A percentile compares a stretch with the other conserved stretches of the same genome.
phyloP scores from a whole-genome alignment of 2,329 filamentous ascomycete species.

The Aspergillus latus region DNA sequence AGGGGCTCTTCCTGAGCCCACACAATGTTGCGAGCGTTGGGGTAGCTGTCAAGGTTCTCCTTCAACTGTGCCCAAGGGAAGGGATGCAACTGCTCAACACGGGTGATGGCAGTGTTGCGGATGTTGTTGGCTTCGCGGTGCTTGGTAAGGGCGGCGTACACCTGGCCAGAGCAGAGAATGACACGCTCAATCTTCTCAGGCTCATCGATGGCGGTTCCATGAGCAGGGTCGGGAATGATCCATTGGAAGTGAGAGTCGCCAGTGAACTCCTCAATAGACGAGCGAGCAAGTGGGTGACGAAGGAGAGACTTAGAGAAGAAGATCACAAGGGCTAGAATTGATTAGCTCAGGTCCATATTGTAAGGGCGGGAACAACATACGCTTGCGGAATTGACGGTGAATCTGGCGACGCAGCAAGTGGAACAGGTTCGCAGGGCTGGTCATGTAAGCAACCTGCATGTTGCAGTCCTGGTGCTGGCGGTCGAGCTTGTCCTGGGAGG shows the following conservation, averaged over 20 bases:
- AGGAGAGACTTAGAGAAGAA: conserved; percentile 99
- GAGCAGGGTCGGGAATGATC: conserved; percentile 90
- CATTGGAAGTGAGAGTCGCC: conserved; percentile 92
- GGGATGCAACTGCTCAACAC: conserved; percentile 95
- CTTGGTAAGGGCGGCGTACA: conserved; percentile 87
- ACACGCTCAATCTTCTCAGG: conserved; percentile 90
- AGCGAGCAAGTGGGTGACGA: conserved; percentile 89
- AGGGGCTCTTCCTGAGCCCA: conserved; percentile 98
- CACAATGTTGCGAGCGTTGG: conserved; percentile 95
- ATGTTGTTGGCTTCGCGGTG: conserved; percentile 83
- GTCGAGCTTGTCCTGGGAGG: conserved; percentile 80
- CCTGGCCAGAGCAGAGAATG: conserved; percentile 91
- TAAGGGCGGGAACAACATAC: conserved; percentile 55
- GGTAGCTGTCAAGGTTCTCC: conserved; percentile 95
- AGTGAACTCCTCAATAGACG: conserved; percentile 84
- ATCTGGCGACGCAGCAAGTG: conserved; percentile 95
- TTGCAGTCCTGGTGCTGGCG: conserved; percentile 99
- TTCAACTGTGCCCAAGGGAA: conserved; percentile 98
- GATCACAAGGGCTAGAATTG: conserved; percentile 71
- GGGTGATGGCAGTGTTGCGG: conserved; percentile 89
- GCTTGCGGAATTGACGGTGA: conserved; percentile 99
- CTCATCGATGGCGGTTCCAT: conserved; percentile 71
- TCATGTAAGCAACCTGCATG: conserved; percentile 98
- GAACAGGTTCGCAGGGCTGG: conserved; percentile 93
- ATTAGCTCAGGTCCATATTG: conserved; percentile 18